These are phyloP conservation scores for Xylaria palmicola DNA, from an alignment of 495 filamentous ascomycete genomes.

Conservation along the genomic window DNA sequence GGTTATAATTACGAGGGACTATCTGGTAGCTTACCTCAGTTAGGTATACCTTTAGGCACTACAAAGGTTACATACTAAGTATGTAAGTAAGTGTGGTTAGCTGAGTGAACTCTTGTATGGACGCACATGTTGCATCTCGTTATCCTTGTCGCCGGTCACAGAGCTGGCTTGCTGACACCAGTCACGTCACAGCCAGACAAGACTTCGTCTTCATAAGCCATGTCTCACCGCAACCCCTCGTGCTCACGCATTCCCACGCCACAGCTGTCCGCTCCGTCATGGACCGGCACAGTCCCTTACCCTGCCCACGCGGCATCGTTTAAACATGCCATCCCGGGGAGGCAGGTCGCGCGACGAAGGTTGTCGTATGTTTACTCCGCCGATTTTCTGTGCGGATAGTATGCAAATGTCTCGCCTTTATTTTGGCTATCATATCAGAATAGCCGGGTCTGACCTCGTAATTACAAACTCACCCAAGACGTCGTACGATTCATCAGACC, in stretches of 20 bases:
- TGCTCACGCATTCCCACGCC: background rate
- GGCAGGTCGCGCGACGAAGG: background rate
- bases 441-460: background rate
- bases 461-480: background rate
- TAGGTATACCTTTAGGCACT: too few species aligned
- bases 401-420: background rate
- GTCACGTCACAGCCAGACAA: background rate
- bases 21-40: too few species aligned
- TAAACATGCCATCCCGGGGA: background rate
- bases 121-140: too few species aligned
- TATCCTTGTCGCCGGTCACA: background rate
- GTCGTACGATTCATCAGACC: conserved; percentile 9
- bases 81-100: too few species aligned
- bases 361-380: conserved; percentile 3
- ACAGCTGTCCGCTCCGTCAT: background rate
- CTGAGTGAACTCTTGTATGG: too few species aligned
- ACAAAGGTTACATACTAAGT: too few species aligned
- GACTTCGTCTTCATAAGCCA: background rate
- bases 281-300: background rate
- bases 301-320: too few species aligned
- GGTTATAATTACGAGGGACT: too few species aligned
- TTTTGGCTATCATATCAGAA: background rate
- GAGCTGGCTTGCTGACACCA: background rate
- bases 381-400: background rate
- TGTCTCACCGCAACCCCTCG: conserved; percentile 6